These are phyloP conservation scores for Penicillium canescens DNA, from an alignment of 495 filamentous ascomycete species.

Conservation along the genomic window DNA sequence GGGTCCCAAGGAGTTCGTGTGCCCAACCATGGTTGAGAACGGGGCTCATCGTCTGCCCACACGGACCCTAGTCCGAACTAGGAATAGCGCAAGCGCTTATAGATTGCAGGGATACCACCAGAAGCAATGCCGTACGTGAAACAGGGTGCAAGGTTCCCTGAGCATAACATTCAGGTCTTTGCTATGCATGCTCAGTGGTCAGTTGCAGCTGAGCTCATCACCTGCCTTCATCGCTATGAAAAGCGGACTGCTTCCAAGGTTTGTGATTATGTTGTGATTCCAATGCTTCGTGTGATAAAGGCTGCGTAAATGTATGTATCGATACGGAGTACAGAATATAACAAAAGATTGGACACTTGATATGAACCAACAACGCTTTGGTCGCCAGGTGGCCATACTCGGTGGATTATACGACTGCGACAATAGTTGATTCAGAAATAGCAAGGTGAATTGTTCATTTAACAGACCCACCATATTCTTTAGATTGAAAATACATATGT, in stretches of 20 bases:
- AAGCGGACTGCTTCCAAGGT: neutral
- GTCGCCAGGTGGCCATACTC: too few species aligned
- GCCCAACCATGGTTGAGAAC: neutral
- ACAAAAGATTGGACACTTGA: neutral
- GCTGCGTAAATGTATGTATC: neutral
- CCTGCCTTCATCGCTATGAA: neutral
- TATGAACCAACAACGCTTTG: too few species aligned
- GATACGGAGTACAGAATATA: neutral
- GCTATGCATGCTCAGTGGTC: neutral
- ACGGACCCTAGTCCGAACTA: neutral
- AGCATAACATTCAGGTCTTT: neutral
- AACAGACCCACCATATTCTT: too few species aligned
- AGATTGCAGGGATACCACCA: neutral
- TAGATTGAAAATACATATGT: too few species aligned
- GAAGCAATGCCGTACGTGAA: neutral
- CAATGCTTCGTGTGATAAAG: too few species aligned
- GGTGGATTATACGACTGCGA: too few species aligned
- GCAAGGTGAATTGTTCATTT: too few species aligned
- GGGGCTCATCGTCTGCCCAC: neutral
- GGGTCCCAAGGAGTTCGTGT: neutral
- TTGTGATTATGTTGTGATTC: neutral
- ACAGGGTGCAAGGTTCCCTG: neutral
- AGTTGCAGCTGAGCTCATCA: neutral
- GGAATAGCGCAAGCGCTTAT: conserved; percentile 1
- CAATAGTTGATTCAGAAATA: too few species aligned